A percentile compares a stretch with the other conserved stretches of the same genome.
Conservation (phyloP, 164 flowering plant species). For the Berberis thunbergii region DNA sequence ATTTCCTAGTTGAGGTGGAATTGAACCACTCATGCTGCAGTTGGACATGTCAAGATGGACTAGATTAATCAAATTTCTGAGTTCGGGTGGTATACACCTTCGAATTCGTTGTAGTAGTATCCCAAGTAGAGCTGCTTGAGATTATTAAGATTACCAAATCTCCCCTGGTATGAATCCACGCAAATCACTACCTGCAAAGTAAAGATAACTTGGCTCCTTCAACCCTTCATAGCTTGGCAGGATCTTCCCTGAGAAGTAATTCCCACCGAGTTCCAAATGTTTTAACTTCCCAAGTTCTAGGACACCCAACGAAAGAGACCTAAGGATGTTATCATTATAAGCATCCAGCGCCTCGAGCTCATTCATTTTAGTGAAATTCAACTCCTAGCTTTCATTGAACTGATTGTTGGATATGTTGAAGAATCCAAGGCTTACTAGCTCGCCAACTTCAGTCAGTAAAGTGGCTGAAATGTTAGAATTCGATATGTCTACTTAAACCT, state of each 20-base stretch:
- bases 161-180: slow-evolving; percentile 42
- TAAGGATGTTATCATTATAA: slow-evolving; percentile 44
- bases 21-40: slow-evolving; percentile 42
- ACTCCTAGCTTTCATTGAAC: slow-evolving; percentile 42
- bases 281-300: slow-evolving; percentile 25
- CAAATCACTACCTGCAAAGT: slow-evolving; percentile 50
- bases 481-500: too few relatives aligned
- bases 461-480: slow-evolving; percentile 10
- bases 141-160: slow-evolving; percentile 46
- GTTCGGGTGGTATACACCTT: slow-evolving; percentile 47
- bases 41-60: slow-evolving; percentile 44
- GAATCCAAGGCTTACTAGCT: slow-evolving; percentile 27
- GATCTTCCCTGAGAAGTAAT: slow-evolving; percentile 47
- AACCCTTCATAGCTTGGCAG: slow-evolving; percentile 39
- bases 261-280: slow-evolving; percentile 57
- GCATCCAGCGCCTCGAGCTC: slow-evolving; percentile 43
- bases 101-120: slow-evolving; percentile 44
- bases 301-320: slow-evolving; percentile 40
- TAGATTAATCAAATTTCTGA: slow-evolving; percentile 23
- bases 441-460: slow-evolving; percentile 30
- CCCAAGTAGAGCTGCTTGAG: slow-evolving; percentile 48
- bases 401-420: slow-evolving; percentile 54
- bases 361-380: slow-evolving; percentile 34
- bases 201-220: slow-evolving; percentile 31
- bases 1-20: slow-evolving; percentile 51